Conservation (phyloP, 371 early-diverging fungal species). For the Nematocida ausubeli region DNA sequence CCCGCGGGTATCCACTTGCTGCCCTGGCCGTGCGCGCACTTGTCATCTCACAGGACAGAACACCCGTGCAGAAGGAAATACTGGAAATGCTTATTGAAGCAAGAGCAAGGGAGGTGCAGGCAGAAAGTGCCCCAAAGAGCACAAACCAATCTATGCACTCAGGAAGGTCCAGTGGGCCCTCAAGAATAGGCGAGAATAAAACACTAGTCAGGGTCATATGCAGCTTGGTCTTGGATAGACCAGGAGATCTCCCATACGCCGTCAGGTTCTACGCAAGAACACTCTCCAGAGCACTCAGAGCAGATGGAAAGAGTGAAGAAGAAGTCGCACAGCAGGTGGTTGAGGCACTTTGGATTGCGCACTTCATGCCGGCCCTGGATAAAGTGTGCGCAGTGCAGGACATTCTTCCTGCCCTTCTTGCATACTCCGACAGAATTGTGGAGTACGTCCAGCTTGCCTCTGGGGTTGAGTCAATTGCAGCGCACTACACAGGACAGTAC, state of each 20-base stretch:
- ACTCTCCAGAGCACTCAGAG: neutral
- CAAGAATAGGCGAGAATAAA: too few species aligned
- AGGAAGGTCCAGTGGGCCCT: too few species aligned
- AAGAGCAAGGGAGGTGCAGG: neutral
- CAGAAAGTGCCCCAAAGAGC: neutral
- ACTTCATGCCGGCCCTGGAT: slow-evolving; percentile 29
- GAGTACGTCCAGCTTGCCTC: neutral
- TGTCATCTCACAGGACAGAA: neutral
- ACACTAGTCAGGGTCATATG: neutral
- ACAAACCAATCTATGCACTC: neutral
- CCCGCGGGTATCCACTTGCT: neutral
- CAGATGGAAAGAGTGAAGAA: neutral
- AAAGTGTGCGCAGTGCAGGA: neutral
- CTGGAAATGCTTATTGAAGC: neutral
- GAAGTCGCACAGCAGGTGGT: neutral
- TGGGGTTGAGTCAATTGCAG: slow-evolving; percentile 22
- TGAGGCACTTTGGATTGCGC: slow-evolving; percentile 10
- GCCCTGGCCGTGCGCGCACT: neutral
- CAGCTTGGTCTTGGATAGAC: neutral
- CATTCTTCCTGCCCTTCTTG: neutral
- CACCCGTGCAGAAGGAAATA: neutral
- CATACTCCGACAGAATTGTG: neutral
- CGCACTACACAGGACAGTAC: slow-evolving; percentile 49
- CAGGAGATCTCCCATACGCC: slow-evolving; percentile 7
- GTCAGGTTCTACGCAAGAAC: slow-evolving; percentile 42